A percentile compares a stretch with the other conserved stretches of the same genome.
Conservation (phyloP, 176 grass and related monocot genomes). For the Musa schizocarpa region DNA sequence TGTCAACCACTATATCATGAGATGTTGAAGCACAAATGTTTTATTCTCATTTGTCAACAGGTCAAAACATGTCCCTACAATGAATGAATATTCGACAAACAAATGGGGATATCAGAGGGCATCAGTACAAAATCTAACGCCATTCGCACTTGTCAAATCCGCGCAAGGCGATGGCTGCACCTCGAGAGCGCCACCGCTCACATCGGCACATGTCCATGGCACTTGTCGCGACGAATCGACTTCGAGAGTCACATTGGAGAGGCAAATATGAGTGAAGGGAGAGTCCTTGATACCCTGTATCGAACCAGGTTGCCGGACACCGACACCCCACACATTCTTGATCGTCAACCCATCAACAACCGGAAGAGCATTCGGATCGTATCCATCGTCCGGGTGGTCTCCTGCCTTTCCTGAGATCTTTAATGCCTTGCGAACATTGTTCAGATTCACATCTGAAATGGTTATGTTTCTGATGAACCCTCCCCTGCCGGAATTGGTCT, state of each 20-base stretch:
- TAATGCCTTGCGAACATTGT: slow-evolving; percentile 48
- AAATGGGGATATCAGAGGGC: slow-evolving; percentile 20
- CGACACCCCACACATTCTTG: slow-evolving; percentile 68
- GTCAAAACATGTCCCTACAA: too few species aligned
- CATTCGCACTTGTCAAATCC: slow-evolving; percentile 40
- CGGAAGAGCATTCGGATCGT: slow-evolving; percentile 51
- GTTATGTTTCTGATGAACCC: slow-evolving; percentile 63
- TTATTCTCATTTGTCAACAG: too few species aligned
- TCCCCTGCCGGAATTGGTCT: slow-evolving; percentile 72
- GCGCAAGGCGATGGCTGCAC: slow-evolving; percentile 59
- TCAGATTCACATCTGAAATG: slow-evolving; percentile 54
- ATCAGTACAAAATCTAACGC: slow-evolving; percentile 51
- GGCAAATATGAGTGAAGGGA: slow-evolving; percentile 56
- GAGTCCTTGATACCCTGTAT: slow-evolving; percentile 57
- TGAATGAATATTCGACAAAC: too few species aligned
- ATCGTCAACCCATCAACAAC: slow-evolving; percentile 44
- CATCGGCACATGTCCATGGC: slow-evolving; percentile 60
- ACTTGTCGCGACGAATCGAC: background rate
- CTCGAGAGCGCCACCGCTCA: slow-evolving; percentile 51
- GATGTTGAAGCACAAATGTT: too few species aligned
- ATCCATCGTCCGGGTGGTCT: slow-evolving; percentile 50
- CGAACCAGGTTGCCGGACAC: slow-evolving; percentile 58
- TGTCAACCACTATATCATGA: too few species aligned
- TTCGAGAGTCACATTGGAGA: slow-evolving; percentile 58
- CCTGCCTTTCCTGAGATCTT: slow-evolving; percentile 54